Base-by-base conservation (phyloP, 2,329 filamentous ascomycete genomes). In the Ophiostoma fasciatum region DNA sequence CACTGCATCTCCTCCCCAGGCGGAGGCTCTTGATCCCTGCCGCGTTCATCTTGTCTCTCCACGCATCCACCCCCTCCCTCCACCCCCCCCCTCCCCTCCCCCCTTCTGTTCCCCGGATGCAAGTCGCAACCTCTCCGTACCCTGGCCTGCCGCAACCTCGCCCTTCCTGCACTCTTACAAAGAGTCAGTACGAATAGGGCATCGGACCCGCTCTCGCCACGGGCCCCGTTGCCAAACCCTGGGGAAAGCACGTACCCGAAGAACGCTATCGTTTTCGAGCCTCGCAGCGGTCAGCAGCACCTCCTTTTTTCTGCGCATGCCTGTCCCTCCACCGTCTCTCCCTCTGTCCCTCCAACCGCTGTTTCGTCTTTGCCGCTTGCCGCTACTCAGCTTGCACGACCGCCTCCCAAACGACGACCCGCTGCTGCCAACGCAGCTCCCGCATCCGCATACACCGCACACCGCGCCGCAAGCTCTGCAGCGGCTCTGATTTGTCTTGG, bases 181-280 rank as follows among this genome's bases (percentile, higher is more conserved):
- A n/a, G n/a, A n/a, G n/a, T n/a, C n/a, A n/a, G n/a, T n/a, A n/a
- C n/a, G n/a, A n/a, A n/a, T n/a, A n/a, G n/a, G n/a, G n/a, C n/a
- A n/a, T n/a, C n/a, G n/a, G n/a, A n/a, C n/a, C n/a, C n/a, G n/a
- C n/a, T n/a, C n/a, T 28, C 25, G 25, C 29, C 25, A 20, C 33
- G 29, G 26, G 11, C 33, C 25, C 30, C 28, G 14, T 26, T 27
- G 10, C 27, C 38, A 39, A 29, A 33, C 38, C 13, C 31, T 26
- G 33, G 30, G 37, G 38, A 36, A n/a, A 36, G 33, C 33, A 36
- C 31, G 25, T 31, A 36, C 33, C 38, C 33, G 34, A 6, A 32
- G 27, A 27, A 31, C 22, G 25, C 17, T 28, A 25, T 22, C 20
- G 20, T 20, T 10, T 32, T 28, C 19, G 20, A 19, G 34, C 21